Evolutionary conservation across 2,329 filamentous ascomycete genomes (phyloP), one percentile per base, ranked within the genome.

Genomic region (Magnaporthiopsis poae): DNA sequence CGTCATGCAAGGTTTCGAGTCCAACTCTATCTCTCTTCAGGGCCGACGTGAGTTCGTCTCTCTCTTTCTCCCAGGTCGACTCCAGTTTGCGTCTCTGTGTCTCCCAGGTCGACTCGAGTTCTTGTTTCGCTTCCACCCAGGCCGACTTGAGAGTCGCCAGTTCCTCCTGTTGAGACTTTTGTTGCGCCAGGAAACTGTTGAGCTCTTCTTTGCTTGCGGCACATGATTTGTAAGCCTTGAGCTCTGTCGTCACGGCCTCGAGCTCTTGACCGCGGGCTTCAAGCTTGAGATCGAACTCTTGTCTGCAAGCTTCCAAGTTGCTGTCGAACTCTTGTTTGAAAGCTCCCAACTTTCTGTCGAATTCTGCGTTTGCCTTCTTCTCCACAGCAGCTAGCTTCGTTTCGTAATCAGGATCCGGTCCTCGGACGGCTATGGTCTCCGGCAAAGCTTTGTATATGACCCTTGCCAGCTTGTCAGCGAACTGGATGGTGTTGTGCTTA

Each of bases 401-500:
- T n/a, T 56, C 46, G 11, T n/a, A 56, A 25, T 11, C 21, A 11
- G 21, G 7, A 25, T 25, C 46, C 7, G 21, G 21, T 1, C 46
- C 21, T 56, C 21, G 46, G 46, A 56, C 46, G 5, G 18, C n/a
- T 7, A 18, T 18, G 5, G 60, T 60, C 18, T 63, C 65, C 8
- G 65, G 65, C 7, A 66, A 52, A 9, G 61, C 62, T 15, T 61
- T 63, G 52, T 64, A 29, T 15, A 66, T 31, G 59, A 21, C 29
- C 18, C 3, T 18, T 18, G 65, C 65, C 21, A 66, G 35, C 5
- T 33, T 36, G 3, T 60, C 52, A 15, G 39, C 35, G 27, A 46
- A 7, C 4, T 56, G 3, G n/a, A 9, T 8, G 5, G 46, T 56
- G 2, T 11, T 56, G 8, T 25, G 9, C 9, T 56, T 56, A 7